Conservation (phyloP, 306 rosid genomes). For the Fagus sylvatica region DNA sequence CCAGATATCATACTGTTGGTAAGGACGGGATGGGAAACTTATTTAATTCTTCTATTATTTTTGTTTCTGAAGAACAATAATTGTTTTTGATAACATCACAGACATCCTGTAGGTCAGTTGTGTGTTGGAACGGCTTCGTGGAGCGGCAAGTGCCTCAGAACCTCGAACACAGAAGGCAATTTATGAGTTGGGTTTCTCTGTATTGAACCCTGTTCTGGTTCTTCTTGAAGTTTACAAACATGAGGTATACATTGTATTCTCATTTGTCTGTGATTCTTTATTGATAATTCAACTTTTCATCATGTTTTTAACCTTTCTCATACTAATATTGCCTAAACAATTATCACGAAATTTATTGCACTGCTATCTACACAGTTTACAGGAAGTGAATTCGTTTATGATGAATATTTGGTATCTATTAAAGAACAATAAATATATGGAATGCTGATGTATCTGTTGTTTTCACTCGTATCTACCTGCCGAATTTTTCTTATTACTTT, state of each 20-base stretch:
- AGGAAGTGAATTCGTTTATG: not conserved
- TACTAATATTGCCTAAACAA: not conserved
- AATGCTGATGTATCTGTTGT: not conserved
- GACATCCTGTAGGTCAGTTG: conserved; percentile 77
- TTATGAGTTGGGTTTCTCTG: conserved; percentile 82
- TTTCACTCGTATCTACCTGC: not conserved
- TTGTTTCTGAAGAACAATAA: conserved; percentile 16
- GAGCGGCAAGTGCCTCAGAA: conserved; percentile 90
- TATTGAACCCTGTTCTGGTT: conserved; percentile 64
- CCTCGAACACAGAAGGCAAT: conserved; percentile 88
- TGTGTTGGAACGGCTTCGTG: conserved; percentile 90
- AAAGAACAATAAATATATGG: not conserved
- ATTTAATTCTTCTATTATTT: conserved; percentile 4
- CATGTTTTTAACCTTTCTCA: not conserved
- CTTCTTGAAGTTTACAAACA: conserved; percentile 88
- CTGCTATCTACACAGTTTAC: not conserved
- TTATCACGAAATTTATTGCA: not conserved
- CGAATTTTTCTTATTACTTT: not conserved
- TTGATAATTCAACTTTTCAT: not conserved
- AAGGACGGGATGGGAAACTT: conserved; percentile 35
- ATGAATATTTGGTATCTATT: not conserved
- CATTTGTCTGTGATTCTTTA: not conserved
- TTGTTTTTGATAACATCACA: conserved; percentile 27
- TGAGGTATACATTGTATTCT: conserved; percentile 55
- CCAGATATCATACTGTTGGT: conserved; percentile 77